Conservation (phyloP, 176 grass and related monocot genomes). For the Musa troglodytarum region DNA sequence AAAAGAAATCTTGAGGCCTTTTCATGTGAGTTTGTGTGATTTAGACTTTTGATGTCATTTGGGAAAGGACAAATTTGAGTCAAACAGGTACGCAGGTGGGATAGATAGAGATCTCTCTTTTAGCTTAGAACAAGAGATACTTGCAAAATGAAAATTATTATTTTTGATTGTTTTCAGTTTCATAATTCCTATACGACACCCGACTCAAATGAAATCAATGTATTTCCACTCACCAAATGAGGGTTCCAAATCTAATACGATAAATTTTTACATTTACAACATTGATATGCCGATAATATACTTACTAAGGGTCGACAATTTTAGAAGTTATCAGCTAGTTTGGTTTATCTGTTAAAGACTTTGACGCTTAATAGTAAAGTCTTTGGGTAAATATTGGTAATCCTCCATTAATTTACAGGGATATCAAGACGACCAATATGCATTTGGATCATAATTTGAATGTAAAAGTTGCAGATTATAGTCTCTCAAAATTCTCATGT, state of each 20-base stretch:
- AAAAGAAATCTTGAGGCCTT: constrained; percentile 26
- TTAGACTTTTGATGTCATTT: constrained; percentile 3
- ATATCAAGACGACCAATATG: constrained; percentile 78
- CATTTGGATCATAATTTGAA: constrained; percentile 67
- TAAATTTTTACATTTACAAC: no score
- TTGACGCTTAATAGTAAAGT: no score
- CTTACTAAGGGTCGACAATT: no score
- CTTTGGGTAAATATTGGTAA: constrained; percentile 32
- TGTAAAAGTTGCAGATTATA: constrained; percentile 87
- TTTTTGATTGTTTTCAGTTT: no score
- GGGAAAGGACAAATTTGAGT: not conserved
- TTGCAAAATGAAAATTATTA: no score
- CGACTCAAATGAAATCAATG: no score
- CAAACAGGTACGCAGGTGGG: constrained; percentile 74
- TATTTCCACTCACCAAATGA: no score
- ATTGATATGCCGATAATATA: no score
- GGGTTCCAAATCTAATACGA: no score
- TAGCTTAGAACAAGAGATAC: constrained; percentile 83
- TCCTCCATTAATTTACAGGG: constrained; percentile 84
- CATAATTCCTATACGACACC: no score
- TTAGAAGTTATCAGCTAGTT: no score
- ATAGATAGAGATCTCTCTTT: constrained; percentile 64
- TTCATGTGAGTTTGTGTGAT: constrained; percentile 18
- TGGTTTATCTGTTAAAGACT: no score
- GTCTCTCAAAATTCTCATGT: constrained; percentile 62